Conservation (phyloP, 306 rosid genomes). For the Quercus wislizeni region DNA sequence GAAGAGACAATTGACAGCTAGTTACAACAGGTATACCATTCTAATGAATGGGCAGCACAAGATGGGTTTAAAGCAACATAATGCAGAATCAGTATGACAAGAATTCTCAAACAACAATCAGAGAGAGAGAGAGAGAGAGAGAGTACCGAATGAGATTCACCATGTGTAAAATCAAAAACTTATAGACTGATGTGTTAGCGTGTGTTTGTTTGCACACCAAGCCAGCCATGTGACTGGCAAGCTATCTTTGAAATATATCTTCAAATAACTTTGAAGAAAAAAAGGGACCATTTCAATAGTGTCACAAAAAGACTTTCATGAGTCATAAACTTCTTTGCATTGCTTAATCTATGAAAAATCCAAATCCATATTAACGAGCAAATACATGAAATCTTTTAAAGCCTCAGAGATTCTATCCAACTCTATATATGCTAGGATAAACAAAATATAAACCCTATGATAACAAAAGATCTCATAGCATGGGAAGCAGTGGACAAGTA, state of each 20-base stretch:
- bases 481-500: slow-evolving; percentile 20
- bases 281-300: neutral
- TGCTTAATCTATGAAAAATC: slow-evolving; percentile 4
- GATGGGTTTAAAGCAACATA: neutral
- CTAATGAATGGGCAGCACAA: neutral
- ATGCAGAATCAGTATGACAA: neutral
- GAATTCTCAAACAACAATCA: neutral
- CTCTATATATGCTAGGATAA: slow-evolving; percentile 29
- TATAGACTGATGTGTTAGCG: no score
- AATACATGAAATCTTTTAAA: slow-evolving; percentile 13
- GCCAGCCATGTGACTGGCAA: neutral
- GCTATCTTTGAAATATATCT: neutral
- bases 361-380: slow-evolving; percentile 5
- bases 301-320: neutral
- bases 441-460: slow-evolving; percentile 14
- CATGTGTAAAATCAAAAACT: no score
- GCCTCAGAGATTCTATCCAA: slow-evolving; percentile 36
- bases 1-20: neutral
- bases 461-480: slow-evolving; percentile 26
- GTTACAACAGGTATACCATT: neutral
- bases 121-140: neutral
- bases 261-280: neutral
- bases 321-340: slow-evolving; percentile 1
- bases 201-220: neutral
- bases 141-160: no score